Evolutionary conservation across 768 basidiomycete species (phyloP).

Genomic region (Calvatia gigantea): DNA sequence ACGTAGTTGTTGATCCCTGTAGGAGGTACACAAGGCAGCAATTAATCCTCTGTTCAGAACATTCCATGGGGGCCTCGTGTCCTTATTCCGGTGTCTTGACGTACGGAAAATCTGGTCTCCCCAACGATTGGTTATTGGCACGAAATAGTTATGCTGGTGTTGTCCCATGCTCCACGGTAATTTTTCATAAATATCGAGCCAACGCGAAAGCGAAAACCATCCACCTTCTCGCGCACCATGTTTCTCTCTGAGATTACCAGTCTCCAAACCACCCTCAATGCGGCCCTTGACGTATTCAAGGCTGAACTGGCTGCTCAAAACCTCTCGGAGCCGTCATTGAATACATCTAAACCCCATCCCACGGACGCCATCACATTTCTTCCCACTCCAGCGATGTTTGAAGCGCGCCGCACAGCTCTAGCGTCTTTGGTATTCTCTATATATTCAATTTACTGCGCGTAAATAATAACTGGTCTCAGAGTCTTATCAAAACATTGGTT

Average conservation of each 20-base stretch:
- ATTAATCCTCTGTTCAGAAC: background rate
- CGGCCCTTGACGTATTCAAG: slow-evolving; percentile 35
- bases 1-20: background rate
- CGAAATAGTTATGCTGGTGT: background rate
- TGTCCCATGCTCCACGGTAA: background rate
- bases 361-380: slow-evolving; percentile 33
- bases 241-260: slow-evolving; percentile 34
- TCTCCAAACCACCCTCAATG: slow-evolving; percentile 36
- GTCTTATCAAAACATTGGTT: slow-evolving; percentile 31
- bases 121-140: background rate
- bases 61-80: background rate
- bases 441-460: background rate
- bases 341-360: slow-evolving; percentile 31
- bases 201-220: background rate
- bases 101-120: background rate
- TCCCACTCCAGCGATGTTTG: slow-evolving; percentile 33
- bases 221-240: slow-evolving; percentile 16
- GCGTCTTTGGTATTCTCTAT: slow-evolving; percentile 27
- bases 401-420: slow-evolving; percentile 30
- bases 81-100: background rate
- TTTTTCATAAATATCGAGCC: background rate
- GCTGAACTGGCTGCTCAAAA: slow-evolving; percentile 32
- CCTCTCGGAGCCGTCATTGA: slow-evolving; percentile 32
- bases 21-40: background rate
- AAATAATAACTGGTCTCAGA: slow-evolving; percentile 17